A percentile compares a stretch with the other conserved stretches of the same genome.
Evolutionary conservation across 345 rosid species (phyloP).

Genomic region (Eucalyptus virginea): DNA sequence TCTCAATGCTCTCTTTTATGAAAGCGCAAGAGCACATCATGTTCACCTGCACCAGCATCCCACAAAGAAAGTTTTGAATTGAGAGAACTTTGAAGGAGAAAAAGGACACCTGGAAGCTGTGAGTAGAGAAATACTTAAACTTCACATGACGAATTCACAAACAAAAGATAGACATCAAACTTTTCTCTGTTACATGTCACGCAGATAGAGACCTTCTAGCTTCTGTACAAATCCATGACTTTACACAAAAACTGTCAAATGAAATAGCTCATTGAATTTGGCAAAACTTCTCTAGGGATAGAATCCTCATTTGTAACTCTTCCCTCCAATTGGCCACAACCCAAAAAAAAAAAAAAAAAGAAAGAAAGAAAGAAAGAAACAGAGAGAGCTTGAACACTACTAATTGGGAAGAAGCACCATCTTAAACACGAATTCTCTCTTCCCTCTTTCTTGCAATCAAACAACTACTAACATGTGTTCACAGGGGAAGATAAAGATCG

Average conservation of each 20-base stretch:
- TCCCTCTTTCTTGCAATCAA: background rate
- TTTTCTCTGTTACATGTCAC: background rate
- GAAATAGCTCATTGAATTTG: background rate
- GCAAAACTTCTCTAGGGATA: background rate
- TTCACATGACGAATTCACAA: background rate
- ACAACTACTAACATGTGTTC: background rate
- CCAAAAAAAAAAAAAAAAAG: background rate
- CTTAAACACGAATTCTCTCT: background rate
- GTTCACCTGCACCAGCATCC: background rate
- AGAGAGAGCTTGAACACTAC: background rate
- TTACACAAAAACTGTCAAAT: background rate
- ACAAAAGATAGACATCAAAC: background rate
- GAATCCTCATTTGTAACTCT: background rate
- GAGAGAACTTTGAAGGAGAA: background rate
- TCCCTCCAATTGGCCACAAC: background rate
- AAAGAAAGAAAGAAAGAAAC: background rate
- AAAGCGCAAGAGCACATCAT: background rate
- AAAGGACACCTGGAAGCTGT: background rate
- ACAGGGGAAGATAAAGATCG: background rate
- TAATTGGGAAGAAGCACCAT: background rate
- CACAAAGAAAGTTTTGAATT: background rate
- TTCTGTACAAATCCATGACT: background rate
- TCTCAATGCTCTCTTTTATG: background rate
- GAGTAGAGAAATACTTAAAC: background rate
- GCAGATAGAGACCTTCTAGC: background rate